A percentile compares a stretch with the other conserved stretches of the same genome.
phyloP scores from a whole-genome alignment of 108 stramenopile genomes.

The Pseudonitzschia delicatissima region DNA sequence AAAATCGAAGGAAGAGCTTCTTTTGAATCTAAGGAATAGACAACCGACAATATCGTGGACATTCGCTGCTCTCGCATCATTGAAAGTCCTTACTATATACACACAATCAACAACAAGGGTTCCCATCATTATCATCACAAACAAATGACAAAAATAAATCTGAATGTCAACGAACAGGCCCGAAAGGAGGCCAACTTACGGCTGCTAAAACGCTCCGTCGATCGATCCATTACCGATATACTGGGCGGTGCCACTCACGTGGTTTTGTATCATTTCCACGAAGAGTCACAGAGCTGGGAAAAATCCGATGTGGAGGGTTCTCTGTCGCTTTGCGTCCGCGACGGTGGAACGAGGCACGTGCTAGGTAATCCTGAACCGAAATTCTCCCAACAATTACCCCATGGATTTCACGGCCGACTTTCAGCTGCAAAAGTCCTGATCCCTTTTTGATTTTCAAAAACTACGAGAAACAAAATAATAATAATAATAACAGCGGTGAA shows the following conservation, averaged over 20 bases:
- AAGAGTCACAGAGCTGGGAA: conserved; percentile 19
- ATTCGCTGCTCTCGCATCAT: too few relatives aligned
- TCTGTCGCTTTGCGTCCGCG: neutral
- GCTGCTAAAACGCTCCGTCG: conserved; percentile 57
- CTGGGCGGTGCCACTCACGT: conserved; percentile 61
- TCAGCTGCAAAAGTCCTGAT: conserved; percentile 71
- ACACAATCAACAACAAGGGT: too few relatives aligned
- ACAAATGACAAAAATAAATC: conserved; percentile 5
- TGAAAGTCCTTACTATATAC: too few relatives aligned
- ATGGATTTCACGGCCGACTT: conserved; percentile 40
- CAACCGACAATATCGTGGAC: too few relatives aligned
- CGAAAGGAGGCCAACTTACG: conserved; percentile 78
- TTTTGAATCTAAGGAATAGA: too few relatives aligned
- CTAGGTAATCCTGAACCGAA: conserved; percentile 67
- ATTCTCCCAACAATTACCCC: conserved; percentile 62
- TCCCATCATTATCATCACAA: too few relatives aligned
- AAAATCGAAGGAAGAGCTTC: too few relatives aligned
- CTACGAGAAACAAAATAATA: conserved; percentile 16
- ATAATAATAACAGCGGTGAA: too few relatives aligned
- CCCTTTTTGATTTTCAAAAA: conserved; percentile 70
- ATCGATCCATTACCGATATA: conserved; percentile 57
- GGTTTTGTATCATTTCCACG: neutral
- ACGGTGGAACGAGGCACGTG: conserved; percentile 24
- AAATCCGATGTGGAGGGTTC: conserved; percentile 28
- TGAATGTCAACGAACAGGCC: conserved; percentile 42